Base-by-base conservation (phyloP, 2,329 filamentous ascomycete species). In the Colletotrichum tropicicola region DNA sequence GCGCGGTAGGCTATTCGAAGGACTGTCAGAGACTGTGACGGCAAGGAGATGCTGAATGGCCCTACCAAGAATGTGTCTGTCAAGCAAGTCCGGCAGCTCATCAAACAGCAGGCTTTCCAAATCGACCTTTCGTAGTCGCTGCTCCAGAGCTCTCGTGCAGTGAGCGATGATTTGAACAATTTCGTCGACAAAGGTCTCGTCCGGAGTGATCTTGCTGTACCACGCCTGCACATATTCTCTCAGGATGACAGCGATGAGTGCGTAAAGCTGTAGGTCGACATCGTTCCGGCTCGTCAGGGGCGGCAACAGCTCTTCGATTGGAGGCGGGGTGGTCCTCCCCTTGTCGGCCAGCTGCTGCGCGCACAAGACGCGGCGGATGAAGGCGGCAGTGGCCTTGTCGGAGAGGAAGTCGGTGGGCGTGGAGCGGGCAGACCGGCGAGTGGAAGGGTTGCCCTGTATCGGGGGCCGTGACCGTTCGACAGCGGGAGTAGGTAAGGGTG, bases 251-350 rank as follows among this genome's bases (percentile, higher is more conserved):
- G 96, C 92, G 66, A 99, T 89, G 65, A 98, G 87, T 27, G 93
- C 95, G 75, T 98, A 99, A 5, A 99, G 86, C 79, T 99, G 92
- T 60, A 97, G 82, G 77, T 99, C 96, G 65, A 98, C 89, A 71
- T 97, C 93, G 77, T 97, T 97, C 54, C 93, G 94, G 81, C 94
- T 97, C 51, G 95, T 98, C 73, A 99, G 84, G 39, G 94, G 94
- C 64, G 95, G 96, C 47, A 99, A 83, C 44, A 97, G 82, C 70
- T 94, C 91, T 65, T 97, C 89, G 70, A 97, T 90, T 51, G 92
- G 87, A 28, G 80, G 77, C n/a, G 81, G 78, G 15, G 80, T 79
- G 66, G 79, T 79, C 62, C 78, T 78, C 45, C 85, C 86, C 70
- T 91, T 82, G 78, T 91, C 82, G 69, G 82, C 75, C 48, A 84